These are phyloP conservation scores for Tetraselmis striata DNA, from an alignment of 139 green algal genomes.

Conservation along the genomic window DNA sequence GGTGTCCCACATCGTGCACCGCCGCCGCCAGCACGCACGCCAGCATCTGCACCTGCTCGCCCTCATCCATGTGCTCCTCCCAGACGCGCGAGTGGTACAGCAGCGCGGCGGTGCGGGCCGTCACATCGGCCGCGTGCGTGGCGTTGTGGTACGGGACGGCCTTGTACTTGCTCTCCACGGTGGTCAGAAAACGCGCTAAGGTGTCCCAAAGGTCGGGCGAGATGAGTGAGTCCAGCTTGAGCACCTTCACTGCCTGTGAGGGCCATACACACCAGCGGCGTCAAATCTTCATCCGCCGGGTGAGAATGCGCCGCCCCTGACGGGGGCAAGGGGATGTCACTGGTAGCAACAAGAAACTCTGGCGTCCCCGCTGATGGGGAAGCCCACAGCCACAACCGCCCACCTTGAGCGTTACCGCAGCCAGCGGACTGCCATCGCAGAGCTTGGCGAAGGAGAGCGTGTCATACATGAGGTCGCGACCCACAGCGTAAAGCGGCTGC, in stretches of 20 bases:
- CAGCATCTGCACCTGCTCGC: slow-evolving; percentile 4
- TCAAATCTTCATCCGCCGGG: too few species aligned
- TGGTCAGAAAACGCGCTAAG: background rate
- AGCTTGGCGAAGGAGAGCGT: background rate
- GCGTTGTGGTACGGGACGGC: slow-evolving; percentile 7
- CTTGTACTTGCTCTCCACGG: background rate
- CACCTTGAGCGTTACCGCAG: background rate
- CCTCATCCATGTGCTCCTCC: background rate
- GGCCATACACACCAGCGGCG: too few species aligned
- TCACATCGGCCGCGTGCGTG: slow-evolving; percentile 2
- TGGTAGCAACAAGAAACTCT: too few species aligned
- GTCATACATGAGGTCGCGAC: background rate
- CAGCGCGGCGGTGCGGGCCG: background rate
- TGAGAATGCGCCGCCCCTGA: too few species aligned
- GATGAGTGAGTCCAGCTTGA: background rate
- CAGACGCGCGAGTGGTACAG: background rate
- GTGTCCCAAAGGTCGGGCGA: background rate
- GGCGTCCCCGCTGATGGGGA: too few species aligned
- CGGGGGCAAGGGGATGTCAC: too few species aligned
- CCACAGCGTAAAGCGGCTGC: background rate
- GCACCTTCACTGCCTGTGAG: background rate
- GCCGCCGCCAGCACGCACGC: background rate
- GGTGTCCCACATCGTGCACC: slow-evolving; percentile 5
- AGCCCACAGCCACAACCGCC: too few species aligned
- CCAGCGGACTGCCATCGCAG: background rate